Conservation (phyloP, 2,329 filamentous ascomycete genomes). For the Fusarium mexicanum region DNA sequence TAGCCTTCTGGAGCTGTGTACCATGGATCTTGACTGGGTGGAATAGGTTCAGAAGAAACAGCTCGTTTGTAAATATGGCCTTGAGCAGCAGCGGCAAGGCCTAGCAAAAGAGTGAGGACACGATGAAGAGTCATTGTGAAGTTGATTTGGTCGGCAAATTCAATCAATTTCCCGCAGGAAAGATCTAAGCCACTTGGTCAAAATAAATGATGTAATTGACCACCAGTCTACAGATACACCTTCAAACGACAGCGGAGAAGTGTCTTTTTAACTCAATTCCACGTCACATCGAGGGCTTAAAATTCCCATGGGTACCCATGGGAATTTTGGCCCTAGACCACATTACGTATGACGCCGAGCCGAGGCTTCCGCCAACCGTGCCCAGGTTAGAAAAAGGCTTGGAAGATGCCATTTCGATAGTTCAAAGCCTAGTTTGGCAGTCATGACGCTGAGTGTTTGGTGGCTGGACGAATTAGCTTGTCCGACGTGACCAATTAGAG, state of each 20-base stretch:
- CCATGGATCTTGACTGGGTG: conserved; percentile 40
- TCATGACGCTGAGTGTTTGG: neutral
- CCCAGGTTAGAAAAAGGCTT: neutral
- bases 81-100: neutral
- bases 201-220: neutral
- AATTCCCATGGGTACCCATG: too few species aligned
- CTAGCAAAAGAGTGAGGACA: conserved; percentile 18
- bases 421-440: neutral
- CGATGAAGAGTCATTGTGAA: conserved; percentile 24
- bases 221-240: too few species aligned
- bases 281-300: too few species aligned
- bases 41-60: conserved; percentile 8
- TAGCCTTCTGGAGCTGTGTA: conserved; percentile 35
- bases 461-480: neutral
- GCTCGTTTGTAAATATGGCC: conserved; percentile 6
- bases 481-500: neutral
- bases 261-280: neutral
- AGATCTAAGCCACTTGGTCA: too few species aligned
- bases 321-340: too few species aligned
- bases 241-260: too few species aligned
- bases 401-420: neutral
- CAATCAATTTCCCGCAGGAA: too few species aligned
- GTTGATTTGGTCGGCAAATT: too few species aligned
- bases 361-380: neutral
- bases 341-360: neutral